Conservation (phyloP, 2,329 filamentous ascomycete genomes). For the Helminthosporium solani region DNA sequence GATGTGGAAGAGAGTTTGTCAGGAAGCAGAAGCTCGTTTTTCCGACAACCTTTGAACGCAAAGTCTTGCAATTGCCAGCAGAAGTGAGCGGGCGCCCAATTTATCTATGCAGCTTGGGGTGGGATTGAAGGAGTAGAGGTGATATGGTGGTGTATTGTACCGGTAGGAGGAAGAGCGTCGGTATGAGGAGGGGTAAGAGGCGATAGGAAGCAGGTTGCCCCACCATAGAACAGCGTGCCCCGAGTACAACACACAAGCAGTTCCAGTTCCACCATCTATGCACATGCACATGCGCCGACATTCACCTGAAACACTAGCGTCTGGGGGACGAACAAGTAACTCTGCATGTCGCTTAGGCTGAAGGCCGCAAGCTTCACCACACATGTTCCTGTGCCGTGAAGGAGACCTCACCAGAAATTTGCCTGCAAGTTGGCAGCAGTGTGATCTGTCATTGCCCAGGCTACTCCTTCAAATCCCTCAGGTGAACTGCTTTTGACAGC, state of each 20-base stretch:
- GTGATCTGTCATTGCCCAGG: too few relatives aligned
- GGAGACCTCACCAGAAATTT: too few relatives aligned
- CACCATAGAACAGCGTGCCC: not conserved
- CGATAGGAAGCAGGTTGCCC: too few relatives aligned
- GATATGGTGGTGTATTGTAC: not conserved
- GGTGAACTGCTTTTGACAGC: too few relatives aligned
- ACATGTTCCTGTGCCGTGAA: too few relatives aligned
- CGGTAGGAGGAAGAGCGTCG: not conserved
- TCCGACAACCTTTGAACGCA: too few relatives aligned
- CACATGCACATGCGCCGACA: not conserved
- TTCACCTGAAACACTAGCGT: constrained; percentile 17
- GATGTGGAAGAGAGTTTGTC: not conserved
- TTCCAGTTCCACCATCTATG: not conserved
- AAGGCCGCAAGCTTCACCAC: too few relatives aligned
- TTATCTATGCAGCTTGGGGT: not conserved
- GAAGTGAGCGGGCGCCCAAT: not conserved
- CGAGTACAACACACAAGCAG: not conserved
- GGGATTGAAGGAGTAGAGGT: not conserved
- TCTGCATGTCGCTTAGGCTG: not conserved
- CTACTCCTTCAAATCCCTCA: too few relatives aligned
- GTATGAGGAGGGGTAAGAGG: not conserved
- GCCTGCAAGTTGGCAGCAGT: too few relatives aligned
- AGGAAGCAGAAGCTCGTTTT: not conserved
- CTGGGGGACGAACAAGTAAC: not conserved
- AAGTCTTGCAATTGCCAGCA: not conserved